Conservation (phyloP, 441 rosid genomes). For the Erysimum pusillum region DNA sequence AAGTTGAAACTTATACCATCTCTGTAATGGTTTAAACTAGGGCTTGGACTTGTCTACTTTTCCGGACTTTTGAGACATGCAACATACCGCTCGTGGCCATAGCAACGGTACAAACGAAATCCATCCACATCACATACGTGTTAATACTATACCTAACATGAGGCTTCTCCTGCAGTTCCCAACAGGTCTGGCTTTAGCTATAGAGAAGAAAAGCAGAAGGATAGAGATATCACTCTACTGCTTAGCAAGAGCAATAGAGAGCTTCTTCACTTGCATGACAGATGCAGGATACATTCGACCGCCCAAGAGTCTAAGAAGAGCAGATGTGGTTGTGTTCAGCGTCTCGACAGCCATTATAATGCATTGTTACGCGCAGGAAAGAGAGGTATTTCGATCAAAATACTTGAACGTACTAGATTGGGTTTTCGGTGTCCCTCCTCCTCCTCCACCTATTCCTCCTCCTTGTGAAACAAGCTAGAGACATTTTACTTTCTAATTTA, state of each 20-base stretch:
- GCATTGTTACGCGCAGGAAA: conserved; percentile 92
- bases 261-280: conserved; percentile 80
- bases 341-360: conserved; percentile 87
- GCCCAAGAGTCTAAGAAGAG: conserved; percentile 69
- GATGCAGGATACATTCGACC: conserved; percentile 73
- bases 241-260: conserved; percentile 88
- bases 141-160: neutral
- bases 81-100: conserved; percentile 79
- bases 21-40: conserved; percentile 45
- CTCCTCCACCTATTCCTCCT: conserved; percentile 68
- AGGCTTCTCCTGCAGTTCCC: conserved; percentile 66
- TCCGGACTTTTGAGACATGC: conserved; percentile 74
- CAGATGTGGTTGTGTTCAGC: conserved; percentile 89
- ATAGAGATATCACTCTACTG: conserved; percentile 94
- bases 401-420: conserved; percentile 93
- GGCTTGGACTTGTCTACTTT: conserved; percentile 90
- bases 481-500: conserved; percentile 2
- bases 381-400: conserved; percentile 92
- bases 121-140: conserved; percentile 8
- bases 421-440: conserved; percentile 91
- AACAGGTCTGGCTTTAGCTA: conserved; percentile 82
- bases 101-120: conserved; percentile 62
- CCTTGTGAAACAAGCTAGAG: conserved; percentile 28
- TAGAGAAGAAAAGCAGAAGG: conserved; percentile 95
- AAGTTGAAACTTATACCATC: neutral